Evolutionary conservation across 2,329 filamentous ascomycete genomes (phyloP), one percentile per base, ranked within the genome.

Genomic region (Alternaria arbusti): DNA sequence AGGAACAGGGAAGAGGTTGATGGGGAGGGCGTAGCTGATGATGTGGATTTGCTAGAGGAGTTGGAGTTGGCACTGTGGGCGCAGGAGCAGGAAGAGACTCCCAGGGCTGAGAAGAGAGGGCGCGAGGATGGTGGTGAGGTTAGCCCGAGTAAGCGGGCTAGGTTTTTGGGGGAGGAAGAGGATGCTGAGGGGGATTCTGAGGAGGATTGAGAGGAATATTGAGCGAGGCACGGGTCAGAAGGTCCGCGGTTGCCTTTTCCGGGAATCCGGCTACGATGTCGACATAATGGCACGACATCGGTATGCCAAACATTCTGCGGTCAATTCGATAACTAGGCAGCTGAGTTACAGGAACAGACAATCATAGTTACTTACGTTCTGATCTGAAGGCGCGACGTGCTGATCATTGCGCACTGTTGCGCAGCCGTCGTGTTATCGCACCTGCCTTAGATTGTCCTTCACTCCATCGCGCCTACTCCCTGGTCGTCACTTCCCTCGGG

Each of bases 111-210:
- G 20, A 51, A 57, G 46, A 26, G 26, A 28, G 43, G 28, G 6
- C 22, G 51, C 47, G 54, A 54, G 46, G 32, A 47, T 13, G 26
- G 28, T 13, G 32, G 15, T 25, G 54, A 46, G 32, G 36, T 17
- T 32, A 40, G 43, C 36, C 22, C 28, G 22, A 20, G 17, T 15
- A 58, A 58, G 47, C 26, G 47, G 17, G 46, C 45, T 15, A 50
- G 13, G 5, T 58, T 67, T 20, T 1, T n/a, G 43, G 36, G 26
- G 23, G 51, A 36, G 4, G 45, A 65, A 28, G 10, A 40, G 9
- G 63, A 65, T 49, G 54, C 54, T 5, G 61, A 71, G 46, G 57
- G 61, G 6, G 57, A 66, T 13, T 63, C 57, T 15, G 69, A 64
- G 7, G 45, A 63, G 25, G 61, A 52, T 7, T 69, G 57, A 54